Conservation (phyloP, 2,329 filamentous ascomycete genomes). For the Curvularia sp. region DNA sequence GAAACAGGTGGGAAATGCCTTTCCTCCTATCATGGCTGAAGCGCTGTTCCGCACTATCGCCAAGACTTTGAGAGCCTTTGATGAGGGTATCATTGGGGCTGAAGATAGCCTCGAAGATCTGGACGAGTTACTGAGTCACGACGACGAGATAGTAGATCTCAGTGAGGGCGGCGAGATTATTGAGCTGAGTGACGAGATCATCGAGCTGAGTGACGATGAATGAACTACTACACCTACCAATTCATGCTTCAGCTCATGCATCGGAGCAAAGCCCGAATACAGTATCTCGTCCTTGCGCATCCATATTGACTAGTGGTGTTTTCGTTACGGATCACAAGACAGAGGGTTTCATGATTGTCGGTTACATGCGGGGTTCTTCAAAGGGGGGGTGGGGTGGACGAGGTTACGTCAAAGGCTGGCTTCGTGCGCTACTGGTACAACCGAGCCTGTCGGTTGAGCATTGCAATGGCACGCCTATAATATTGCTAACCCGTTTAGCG, state of each 20-base stretch:
- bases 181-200: neutral
- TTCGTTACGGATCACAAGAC: neutral
- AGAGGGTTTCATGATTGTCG: neutral
- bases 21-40: constrained; percentile 28
- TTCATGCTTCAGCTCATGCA: neutral
- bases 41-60: constrained; percentile 11
- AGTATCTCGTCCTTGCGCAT: neutral
- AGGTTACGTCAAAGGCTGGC: neutral
- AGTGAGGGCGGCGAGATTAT: neutral
- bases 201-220: neutral
- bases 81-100: constrained; percentile 32
- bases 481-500: neutral
- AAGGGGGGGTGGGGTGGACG: too few species aligned
- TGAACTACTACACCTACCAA: neutral
- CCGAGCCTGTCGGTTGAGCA: neutral
- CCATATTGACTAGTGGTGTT: neutral
- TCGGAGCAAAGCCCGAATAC: neutral
- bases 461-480: neutral
- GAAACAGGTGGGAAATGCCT: constrained; percentile 36
- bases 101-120: constrained; percentile 37
- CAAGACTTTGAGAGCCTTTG: constrained; percentile 34
- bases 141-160: neutral
- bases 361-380: neutral
- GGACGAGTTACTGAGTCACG: neutral
- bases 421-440: neutral